phyloP scores from a whole-genome alignment of 345 rosid genomes.

The Arabis alpina region DNA sequence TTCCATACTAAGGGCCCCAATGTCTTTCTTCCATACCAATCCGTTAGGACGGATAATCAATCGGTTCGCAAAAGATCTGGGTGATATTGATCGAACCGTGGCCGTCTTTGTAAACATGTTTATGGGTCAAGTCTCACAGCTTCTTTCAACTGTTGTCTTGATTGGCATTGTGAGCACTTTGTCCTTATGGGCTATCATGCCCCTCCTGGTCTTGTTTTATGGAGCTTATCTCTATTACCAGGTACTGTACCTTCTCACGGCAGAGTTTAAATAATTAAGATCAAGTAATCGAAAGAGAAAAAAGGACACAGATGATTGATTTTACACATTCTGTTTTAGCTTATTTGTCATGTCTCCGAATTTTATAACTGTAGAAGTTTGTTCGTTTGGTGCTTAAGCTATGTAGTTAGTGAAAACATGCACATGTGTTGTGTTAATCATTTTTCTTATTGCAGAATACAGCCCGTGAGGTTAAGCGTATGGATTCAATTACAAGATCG shows the following conservation, averaged over 20 bases:
- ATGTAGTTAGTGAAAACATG: constrained; percentile 7
- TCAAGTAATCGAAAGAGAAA: neutral
- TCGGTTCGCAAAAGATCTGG: constrained; percentile 97
- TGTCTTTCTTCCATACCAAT: constrained; percentile 96
- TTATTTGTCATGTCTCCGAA: neutral
- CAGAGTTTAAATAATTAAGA: neutral
- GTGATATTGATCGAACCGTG: constrained; percentile 92
- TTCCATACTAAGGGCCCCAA: constrained; percentile 93
- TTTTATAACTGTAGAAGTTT: neutral
- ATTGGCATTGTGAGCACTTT: constrained; percentile 96
- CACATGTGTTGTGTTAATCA: constrained; percentile 6
- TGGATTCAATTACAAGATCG: constrained; percentile 92
- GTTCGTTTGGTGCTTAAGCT: constrained; percentile 8
- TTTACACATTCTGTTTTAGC: constrained; percentile 1
- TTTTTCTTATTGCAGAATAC: constrained; percentile 59
- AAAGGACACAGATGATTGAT: neutral
- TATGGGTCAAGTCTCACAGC: constrained; percentile 82
- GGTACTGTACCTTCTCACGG: constrained; percentile 30
- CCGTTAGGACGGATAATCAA: constrained; percentile 96
- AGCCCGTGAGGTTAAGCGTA: constrained; percentile 97
- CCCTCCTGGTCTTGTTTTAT: constrained; percentile 89
- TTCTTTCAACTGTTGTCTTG: constrained; percentile 91
- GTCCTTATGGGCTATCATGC: constrained; percentile 99
- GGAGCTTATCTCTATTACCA: constrained; percentile 92
- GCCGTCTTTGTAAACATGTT: constrained; percentile 82